phyloP scores from a whole-genome alignment of 371 early-diverging fungal genomes.

The Conidiobolus incongruus region DNA sequence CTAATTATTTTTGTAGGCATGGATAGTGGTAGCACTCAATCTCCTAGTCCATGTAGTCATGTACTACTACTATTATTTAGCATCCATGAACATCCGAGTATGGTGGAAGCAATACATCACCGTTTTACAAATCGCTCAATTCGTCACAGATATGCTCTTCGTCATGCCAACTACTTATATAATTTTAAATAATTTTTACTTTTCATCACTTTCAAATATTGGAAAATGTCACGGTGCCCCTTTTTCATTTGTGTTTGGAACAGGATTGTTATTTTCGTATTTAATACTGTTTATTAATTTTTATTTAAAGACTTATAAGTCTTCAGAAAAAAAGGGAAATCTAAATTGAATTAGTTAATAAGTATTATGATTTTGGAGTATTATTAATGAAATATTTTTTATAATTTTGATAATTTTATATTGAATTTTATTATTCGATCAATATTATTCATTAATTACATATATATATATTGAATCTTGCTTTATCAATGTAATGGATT shows the following conservation, averaged over 20 bases:
- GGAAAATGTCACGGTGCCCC: slow-evolving; percentile 60
- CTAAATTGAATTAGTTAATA: too few relatives aligned
- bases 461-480: too few relatives aligned
- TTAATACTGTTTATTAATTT: slow-evolving; percentile 72
- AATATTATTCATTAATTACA: too few relatives aligned
- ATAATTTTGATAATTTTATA: too few relatives aligned
- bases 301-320: slow-evolving; percentile 69
- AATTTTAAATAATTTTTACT: slow-evolving; percentile 39
- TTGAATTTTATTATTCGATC: too few relatives aligned
- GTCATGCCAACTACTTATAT: slow-evolving; percentile 61
- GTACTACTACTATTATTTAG: slow-evolving; percentile 82
- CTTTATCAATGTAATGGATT: too few relatives aligned
- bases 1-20: slow-evolving; percentile 18
- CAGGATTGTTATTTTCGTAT: slow-evolving; percentile 56
- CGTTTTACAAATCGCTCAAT: slow-evolving; percentile 73
- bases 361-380: too few relatives aligned
- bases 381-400: too few relatives aligned
- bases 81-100: slow-evolving; percentile 55
- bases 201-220: slow-evolving; percentile 34
- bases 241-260: slow-evolving; percentile 58
- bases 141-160: slow-evolving; percentile 54
- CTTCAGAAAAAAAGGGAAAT: too few relatives aligned
- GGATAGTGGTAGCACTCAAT: slow-evolving; percentile 60
- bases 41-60: slow-evolving; percentile 78
- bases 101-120: slow-evolving; percentile 89